These are phyloP conservation scores for Phytophthora cryptogea DNA, from an alignment of 352 stramenopile genomes.

Conservation along the genomic window DNA sequence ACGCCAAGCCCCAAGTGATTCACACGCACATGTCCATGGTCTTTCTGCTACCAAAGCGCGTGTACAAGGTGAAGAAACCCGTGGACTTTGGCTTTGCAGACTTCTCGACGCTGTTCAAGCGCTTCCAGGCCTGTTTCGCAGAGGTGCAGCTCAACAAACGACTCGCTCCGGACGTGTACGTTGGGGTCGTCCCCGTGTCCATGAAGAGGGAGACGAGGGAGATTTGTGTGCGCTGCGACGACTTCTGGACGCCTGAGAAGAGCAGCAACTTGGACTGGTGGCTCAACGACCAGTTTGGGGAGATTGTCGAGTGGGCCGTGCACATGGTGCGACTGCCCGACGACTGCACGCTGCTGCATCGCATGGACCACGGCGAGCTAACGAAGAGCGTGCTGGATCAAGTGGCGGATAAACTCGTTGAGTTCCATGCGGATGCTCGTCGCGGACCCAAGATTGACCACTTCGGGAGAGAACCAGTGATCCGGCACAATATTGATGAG, in stretches of 20 bases:
- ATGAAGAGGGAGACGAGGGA: conserved; percentile 59
- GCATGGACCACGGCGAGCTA: conserved; percentile 39
- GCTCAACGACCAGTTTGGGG: conserved; percentile 63
- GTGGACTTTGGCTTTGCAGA: conserved; percentile 78
- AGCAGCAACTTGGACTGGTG: conserved; percentile 64
- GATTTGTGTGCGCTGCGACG: conserved; percentile 62
- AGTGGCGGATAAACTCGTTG: conserved; percentile 53
- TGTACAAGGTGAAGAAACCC: conserved; percentile 82
- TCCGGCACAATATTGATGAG: conserved; percentile 71
- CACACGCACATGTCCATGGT: conserved; percentile 85
- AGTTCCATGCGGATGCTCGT: conserved; percentile 60
- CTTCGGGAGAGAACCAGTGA: conserved; percentile 55
- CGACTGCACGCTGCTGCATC: conserved; percentile 50
- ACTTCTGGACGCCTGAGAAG: conserved; percentile 73
- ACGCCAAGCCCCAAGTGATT: conserved; percentile 40
- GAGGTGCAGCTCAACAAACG: conserved; percentile 77
- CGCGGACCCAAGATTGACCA: conserved; percentile 59
- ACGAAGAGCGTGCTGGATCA: conserved; percentile 40
- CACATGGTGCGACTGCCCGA: conserved; percentile 71
- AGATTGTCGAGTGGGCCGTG: conserved; percentile 81
- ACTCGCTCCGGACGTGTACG: conserved; percentile 67
- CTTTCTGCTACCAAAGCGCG: conserved; percentile 53
- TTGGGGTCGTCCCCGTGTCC: conserved; percentile 66
- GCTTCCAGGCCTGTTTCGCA: conserved; percentile 70
- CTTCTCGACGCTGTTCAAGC: conserved; percentile 74